phyloP scores from a whole-genome alignment of 2,329 filamentous ascomycete genomes.

The Pseudocercospora eumusae region DNA sequence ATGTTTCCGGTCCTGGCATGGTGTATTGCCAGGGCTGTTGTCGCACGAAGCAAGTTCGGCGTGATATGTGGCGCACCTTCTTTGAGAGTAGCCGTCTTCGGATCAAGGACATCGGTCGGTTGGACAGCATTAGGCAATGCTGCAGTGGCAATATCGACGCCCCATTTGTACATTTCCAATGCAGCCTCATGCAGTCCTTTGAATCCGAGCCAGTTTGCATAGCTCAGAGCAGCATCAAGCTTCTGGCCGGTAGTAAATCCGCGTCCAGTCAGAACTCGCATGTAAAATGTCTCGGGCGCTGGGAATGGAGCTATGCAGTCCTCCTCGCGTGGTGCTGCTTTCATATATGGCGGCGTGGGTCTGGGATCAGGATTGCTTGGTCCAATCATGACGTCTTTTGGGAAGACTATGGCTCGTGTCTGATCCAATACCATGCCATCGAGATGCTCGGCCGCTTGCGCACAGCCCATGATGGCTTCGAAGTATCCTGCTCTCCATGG shows the following conservation, averaged over 20 bases:
- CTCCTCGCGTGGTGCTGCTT: conserved; percentile 68
- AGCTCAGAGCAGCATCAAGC: conserved; percentile 77
- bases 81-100: conserved; percentile 58
- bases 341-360: conserved; percentile 66
- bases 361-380: conserved; percentile 80
- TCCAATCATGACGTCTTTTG: conserved; percentile 72
- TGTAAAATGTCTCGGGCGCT: conserved; percentile 74
- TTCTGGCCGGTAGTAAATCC: conserved; percentile 79
- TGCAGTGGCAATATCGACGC: conserved; percentile 70
- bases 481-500: conserved; percentile 86
- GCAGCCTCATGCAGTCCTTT: conserved; percentile 68
- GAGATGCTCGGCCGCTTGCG: conserved; percentile 74
- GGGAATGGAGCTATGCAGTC: conserved; percentile 71
- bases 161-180: conserved; percentile 72
- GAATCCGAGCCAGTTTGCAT: conserved; percentile 81
- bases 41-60: conserved; percentile 71
- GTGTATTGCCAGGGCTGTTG: conserved; percentile 77
- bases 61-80: conserved; percentile 54
- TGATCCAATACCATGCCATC: conserved; percentile 76
- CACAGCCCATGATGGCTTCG: conserved; percentile 75
- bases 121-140: conserved; percentile 45
- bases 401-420: conserved; percentile 66
- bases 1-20: conserved; percentile 70
- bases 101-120: conserved; percentile 56
- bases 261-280: conserved; percentile 75